Conservation (phyloP, 192 early-diverging fungal genomes). For the Gorgonomyces haynaldii region DNA sequence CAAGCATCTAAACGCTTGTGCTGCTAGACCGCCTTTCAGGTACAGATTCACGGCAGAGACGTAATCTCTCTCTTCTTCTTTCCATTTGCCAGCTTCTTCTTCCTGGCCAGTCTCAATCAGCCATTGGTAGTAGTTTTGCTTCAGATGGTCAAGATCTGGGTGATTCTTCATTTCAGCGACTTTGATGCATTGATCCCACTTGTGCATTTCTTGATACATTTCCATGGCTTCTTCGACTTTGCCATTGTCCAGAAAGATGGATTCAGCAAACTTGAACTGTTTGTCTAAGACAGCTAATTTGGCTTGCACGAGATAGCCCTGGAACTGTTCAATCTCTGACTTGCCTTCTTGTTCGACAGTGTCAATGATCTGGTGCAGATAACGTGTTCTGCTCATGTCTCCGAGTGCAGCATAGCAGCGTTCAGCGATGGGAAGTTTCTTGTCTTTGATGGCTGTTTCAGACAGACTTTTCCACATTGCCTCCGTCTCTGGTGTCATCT, state of each 20-base stretch:
- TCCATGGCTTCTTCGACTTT: conserved; percentile 54
- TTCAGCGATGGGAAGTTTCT: conserved; percentile 43
- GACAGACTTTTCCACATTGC: conserved; percentile 56
- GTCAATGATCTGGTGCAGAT: conserved; percentile 33
- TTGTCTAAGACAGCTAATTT: conserved; percentile 45
- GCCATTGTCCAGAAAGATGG: conserved; percentile 47
- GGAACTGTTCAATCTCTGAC: conserved; percentile 14
- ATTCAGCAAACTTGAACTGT: conserved; percentile 51
- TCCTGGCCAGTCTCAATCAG: conserved; percentile 53
- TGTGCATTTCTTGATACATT: conserved; percentile 60
- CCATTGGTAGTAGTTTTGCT: conserved; percentile 53
- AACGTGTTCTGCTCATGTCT: conserved; percentile 39
- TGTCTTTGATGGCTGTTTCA: conserved; percentile 39
- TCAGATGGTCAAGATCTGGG: conserved; percentile 44
- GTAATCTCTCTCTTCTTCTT: conserved; percentile 48
- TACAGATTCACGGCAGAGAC: conserved; percentile 44
- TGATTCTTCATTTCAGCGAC: conserved; percentile 53
- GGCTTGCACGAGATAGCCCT: conserved; percentile 35
- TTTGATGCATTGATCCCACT: conserved; percentile 56
- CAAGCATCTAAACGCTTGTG: conserved; percentile 35
- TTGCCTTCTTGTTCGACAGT: conserved; percentile 10
- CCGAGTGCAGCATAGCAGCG: conserved; percentile 51
- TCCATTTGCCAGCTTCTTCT: conserved; percentile 44
- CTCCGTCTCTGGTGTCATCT: conserved; percentile 49
- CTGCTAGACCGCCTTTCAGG: conserved; percentile 49